phyloP scores from a whole-genome alignment of 2,329 filamentous ascomycete species.

The Periconia sp. region DNA sequence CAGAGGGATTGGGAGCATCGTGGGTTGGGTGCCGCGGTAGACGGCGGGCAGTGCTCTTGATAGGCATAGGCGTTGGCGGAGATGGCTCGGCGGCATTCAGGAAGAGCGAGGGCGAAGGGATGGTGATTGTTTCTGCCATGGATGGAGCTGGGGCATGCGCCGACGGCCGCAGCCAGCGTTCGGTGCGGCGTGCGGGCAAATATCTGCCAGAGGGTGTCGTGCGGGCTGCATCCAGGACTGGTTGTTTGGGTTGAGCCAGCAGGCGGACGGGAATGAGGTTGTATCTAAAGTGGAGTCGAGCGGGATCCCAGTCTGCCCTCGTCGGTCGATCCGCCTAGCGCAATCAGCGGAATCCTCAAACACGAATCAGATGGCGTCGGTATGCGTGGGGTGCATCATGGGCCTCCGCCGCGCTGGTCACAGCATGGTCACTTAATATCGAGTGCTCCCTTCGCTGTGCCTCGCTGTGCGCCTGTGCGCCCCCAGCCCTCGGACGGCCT shows the following conservation, averaged over 20 bases:
- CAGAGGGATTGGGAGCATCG: conserved; percentile 28
- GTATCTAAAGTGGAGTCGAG: conserved; percentile 36
- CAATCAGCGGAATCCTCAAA: conserved; percentile 1
- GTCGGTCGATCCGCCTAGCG: conserved; percentile 9
- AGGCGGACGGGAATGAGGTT: conserved; percentile 16
- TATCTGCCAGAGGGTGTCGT: conserved; percentile 1
- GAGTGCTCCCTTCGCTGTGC: background rate
- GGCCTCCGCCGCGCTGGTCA: conserved; percentile 1
- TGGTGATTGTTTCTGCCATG: conserved; percentile 64
- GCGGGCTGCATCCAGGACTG: conserved; percentile 1
- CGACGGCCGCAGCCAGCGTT: conserved; percentile 21
- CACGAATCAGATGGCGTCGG: conserved; percentile 7
- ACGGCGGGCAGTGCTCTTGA: conserved; percentile 34
- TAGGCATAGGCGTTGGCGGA: conserved; percentile 15
- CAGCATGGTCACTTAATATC: conserved; percentile 6
- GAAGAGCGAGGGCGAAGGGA: conserved; percentile 64
- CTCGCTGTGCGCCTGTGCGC: too few species aligned
- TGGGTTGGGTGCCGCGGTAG: conserved; percentile 30
- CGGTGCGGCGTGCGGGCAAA: conserved; percentile 9
- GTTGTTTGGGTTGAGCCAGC: conserved; percentile 5
- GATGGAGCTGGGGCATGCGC: conserved; percentile 19
- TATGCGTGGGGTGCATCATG: conserved; percentile 12
- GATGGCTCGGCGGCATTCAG: conserved; percentile 14
- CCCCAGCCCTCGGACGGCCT: too few species aligned
- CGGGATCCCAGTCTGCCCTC: conserved; percentile 7